These are phyloP conservation scores for Melastoma candidum DNA, from an alignment of 441 rosid genomes.

Conservation along the genomic window DNA sequence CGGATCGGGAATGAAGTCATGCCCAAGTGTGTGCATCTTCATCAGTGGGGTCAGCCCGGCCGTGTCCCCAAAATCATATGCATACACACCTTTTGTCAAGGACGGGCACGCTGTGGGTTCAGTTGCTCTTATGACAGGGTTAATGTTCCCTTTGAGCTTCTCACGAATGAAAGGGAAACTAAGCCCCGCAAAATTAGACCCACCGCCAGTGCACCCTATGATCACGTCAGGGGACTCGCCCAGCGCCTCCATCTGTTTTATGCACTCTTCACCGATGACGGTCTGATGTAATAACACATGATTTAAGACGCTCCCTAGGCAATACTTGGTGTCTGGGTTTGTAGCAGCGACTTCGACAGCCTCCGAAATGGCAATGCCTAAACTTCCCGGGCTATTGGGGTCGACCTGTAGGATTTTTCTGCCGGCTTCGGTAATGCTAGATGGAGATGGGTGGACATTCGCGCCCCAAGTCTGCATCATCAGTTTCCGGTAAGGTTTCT, in stretches of 20 bases:
- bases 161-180: constrained; percentile 90
- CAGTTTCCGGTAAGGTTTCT: constrained; percentile 80
- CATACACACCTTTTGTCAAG: constrained; percentile 68
- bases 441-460: constrained; percentile 88
- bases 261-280: constrained; percentile 83
- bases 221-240: constrained; percentile 85
- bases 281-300: constrained; percentile 94
- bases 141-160: constrained; percentile 74
- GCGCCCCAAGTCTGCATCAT: constrained; percentile 99
- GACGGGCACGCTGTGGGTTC: constrained; percentile 96
- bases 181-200: constrained; percentile 88
- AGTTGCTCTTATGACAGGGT: constrained; percentile 69
- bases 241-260: constrained; percentile 69
- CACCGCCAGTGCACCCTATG: constrained; percentile 93
- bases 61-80: constrained; percentile 79
- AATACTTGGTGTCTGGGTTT: constrained; percentile 66
- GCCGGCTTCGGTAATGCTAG: constrained; percentile 54
- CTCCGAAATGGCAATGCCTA: constrained; percentile 95
- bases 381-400: constrained; percentile 76
- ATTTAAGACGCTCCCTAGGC: constrained; percentile 83
- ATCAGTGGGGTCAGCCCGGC: constrained; percentile 90
- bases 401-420: constrained; percentile 46
- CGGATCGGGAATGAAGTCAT: constrained; percentile 92
- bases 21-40: constrained; percentile 99
- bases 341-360: constrained; percentile 81